Base-by-base conservation (phyloP, 148 eudicot species). In the Vaccinium myrtillus region DNA sequence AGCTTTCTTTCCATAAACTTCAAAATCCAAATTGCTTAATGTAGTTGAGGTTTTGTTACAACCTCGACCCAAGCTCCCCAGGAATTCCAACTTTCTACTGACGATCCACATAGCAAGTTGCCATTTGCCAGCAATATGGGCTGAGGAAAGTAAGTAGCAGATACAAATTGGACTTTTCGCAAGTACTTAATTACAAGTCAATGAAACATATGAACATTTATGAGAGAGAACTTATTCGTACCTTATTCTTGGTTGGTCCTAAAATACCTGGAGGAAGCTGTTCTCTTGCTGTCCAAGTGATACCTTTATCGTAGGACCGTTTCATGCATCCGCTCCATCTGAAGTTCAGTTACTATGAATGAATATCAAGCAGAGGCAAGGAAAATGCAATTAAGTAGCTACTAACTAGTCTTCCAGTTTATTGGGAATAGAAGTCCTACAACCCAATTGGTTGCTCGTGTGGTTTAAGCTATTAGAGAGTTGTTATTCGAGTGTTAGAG, bases 61-160 rank as follows among this genome's bases (percentile, higher is more conserved):
- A 96, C 99, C 98, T 97, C 99, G 67, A 93, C 90, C 99, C 98
- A 97, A 67, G 99, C 91, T 1, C 99, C 98, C 99, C 99, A 97
- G 73, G 99, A 92, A 86, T 95, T 97, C 99, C 99, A 97, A 89
- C 99, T 97, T 88, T 97, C 99, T 4, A 97, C 98, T 78, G 99
- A 97, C 25, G 99, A 97, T 79, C 99, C 98, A 84, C 99, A 97
- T 4, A 97, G 92, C 91, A 97, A 87, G 89, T 86, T 87, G 55
- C 95, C 98, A 80, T 94, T 90, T 69, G 78, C 95, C 75, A 97
- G 89, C 88, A 97, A 77, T 85, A 97, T 88, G 81, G 99, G 99
- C 98, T 96, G 90, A 55, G 59, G 76, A 88, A 50, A 48, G 63
- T 80, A 82, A 76, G 82, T 63, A 58, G 73, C 73, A 61, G 39